phyloP scores from a whole-genome alignment of 2,329 filamentous ascomycete species.

The Hypoxylon sp. region DNA sequence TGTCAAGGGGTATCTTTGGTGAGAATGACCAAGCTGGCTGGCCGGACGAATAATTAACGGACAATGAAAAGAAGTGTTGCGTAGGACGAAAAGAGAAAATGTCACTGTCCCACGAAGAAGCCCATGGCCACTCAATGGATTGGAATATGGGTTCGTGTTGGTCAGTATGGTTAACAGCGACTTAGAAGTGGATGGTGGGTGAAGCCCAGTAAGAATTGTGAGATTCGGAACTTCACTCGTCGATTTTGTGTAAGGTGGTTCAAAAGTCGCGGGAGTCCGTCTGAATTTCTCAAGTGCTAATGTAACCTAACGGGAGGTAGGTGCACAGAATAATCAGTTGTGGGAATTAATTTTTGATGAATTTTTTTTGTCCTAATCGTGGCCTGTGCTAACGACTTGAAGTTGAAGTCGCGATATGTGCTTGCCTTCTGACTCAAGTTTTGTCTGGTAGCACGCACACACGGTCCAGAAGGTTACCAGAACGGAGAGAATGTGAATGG shows the following conservation, averaged over 20 bases:
- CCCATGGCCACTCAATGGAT: slow-evolving; percentile 35
- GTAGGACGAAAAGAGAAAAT: slow-evolving; percentile 36
- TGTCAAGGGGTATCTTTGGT: slow-evolving; percentile 46
- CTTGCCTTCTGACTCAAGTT: slow-evolving; percentile 17
- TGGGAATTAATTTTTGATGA: background rate
- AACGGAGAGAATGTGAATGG: slow-evolving; percentile 17
- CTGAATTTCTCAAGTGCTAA: slow-evolving; percentile 4
- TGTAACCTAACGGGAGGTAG: slow-evolving; percentile 24
- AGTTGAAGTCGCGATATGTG: slow-evolving; percentile 20
- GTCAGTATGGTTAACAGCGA: slow-evolving; percentile 15
- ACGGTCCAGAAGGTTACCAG: slow-evolving; percentile 18
- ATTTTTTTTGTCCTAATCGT: slow-evolving; percentile 8
- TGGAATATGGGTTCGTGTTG: slow-evolving; percentile 27
- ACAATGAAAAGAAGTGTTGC: slow-evolving; percentile 26
- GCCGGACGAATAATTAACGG: slow-evolving; percentile 40
- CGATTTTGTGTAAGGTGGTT: slow-evolving; percentile 36
- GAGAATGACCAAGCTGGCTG: slow-evolving; percentile 47
- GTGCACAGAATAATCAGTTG: background rate
- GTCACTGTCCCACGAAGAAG: slow-evolving; percentile 36
- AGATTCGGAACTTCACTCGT: slow-evolving; percentile 33
- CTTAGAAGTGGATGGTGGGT: slow-evolving; percentile 11
- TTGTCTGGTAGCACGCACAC: slow-evolving; percentile 24
- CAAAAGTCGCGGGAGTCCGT: slow-evolving; percentile 34
- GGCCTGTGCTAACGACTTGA: slow-evolving; percentile 23
- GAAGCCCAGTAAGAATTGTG: slow-evolving; percentile 13